Base-by-base conservation (phyloP, 2,329 filamentous ascomycete genomes). In the Nannizzia gypsea region DNA sequence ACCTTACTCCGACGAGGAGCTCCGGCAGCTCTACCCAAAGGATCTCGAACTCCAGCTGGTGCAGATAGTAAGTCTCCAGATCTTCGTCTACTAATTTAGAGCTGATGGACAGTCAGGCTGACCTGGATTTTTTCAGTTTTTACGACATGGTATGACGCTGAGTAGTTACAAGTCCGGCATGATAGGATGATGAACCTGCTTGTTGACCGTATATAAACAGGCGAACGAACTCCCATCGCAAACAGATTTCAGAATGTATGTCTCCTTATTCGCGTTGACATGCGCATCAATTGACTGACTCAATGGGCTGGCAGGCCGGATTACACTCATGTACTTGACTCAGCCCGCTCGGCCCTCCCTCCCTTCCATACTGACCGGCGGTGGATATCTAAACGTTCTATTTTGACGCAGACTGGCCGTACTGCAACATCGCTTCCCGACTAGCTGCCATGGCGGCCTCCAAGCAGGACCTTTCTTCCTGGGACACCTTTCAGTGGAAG, bases 1-100 rank as follows among this genome's bases (percentile, higher is more conserved):
- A 60, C 84, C 89, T 0, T 97, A 97, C 76, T 85, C 86, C 50
- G 77, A 85, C 65, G 85, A 89, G 62, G 91, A 97, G 80, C 83
- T 97, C 56, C 78, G 81, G 48, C 78, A 79, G 68, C 84, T 97
- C 61, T 99, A 96, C 76, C 93, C 93, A 0, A 75, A 84, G 59
- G 78, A 81, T 50, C 80, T 99, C 61, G 82, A 92, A 71, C 83
- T 99, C 38, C 88, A 93, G 71, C 83, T 93, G 62, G 93, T 97
- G 56, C 93, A 99, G 76, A 81, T 97, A 67, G 81, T 85, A 70
- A 68, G 80, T 70, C 42, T 60, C 4, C 40, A 6, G 36, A n/a
- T 40, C 11, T 46, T 42, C 11, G 52, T 2, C n/a, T 34, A 36
- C n/a, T 26, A 22, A 22, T 6, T 34, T 26, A 1, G 20, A 5